Evolutionary conservation across 352 stramenopile species (phyloP).

Genomic region (Globisporangium uncinulatum): DNA sequence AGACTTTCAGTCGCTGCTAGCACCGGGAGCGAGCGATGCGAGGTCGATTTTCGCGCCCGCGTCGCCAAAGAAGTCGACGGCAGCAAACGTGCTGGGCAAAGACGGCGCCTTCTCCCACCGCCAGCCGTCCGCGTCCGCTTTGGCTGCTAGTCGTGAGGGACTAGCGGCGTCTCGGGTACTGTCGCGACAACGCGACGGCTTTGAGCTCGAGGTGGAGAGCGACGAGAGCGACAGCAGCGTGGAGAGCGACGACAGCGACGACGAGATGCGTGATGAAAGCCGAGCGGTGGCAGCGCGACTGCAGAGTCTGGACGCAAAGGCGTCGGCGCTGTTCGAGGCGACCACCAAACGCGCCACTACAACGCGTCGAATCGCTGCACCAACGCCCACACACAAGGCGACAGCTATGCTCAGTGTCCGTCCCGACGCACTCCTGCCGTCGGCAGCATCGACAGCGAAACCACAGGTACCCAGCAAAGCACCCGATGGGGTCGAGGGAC

Average conservation of each 20-base stretch:
- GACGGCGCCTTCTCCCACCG: background rate
- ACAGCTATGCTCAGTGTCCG: too few relatives aligned
- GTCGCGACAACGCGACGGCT: background rate
- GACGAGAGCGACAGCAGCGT: constrained; percentile 7
- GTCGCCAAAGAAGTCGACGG: background rate
- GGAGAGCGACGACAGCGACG: background rate
- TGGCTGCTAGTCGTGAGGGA: background rate
- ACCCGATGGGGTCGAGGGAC: too few relatives aligned
- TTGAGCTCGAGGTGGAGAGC: constrained; percentile 5
- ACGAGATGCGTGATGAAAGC: too few relatives aligned
- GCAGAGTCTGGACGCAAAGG: too few relatives aligned
- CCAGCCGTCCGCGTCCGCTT: background rate
- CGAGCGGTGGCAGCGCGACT: too few relatives aligned
- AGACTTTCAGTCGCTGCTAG: background rate
- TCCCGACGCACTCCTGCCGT: too few relatives aligned
- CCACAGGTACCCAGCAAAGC: too few relatives aligned
- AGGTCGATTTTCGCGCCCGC: constrained; percentile 5
- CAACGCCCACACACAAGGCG: too few relatives aligned
- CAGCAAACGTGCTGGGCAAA: background rate
- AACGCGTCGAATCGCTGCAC: too few relatives aligned
- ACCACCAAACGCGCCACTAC: too few relatives aligned
- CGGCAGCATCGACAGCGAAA: too few relatives aligned
- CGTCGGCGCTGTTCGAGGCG: too few relatives aligned
- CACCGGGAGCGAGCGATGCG: background rate
- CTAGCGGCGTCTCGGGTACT: background rate